phyloP scores from a whole-genome alignment of 768 basidiomycete species.

The Gautieria morchelliformis region DNA sequence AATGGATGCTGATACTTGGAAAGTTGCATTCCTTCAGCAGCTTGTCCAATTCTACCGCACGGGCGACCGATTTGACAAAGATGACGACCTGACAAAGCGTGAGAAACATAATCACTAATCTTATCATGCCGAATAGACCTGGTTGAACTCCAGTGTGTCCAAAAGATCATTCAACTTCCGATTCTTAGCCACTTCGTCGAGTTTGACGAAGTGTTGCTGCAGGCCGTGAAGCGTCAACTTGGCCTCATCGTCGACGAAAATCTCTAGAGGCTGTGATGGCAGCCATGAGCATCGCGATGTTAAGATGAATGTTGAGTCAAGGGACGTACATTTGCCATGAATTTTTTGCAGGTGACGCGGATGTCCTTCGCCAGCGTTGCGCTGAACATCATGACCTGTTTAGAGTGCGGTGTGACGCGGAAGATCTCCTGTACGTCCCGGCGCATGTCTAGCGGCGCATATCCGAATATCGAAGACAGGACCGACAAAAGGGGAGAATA shows the following conservation, averaged over 20 bases:
- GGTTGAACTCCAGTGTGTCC: constrained; percentile 96
- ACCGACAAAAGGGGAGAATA: constrained; percentile 43
- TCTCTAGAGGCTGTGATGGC: constrained; percentile 78
- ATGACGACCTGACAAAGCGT: constrained; percentile 76
- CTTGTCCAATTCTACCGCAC: constrained; percentile 94
- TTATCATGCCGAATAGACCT: constrained; percentile 30
- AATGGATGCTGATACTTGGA: constrained; percentile 96
- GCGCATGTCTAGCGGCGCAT: constrained; percentile 94
- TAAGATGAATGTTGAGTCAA: background rate
- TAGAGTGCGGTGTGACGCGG: constrained; percentile 96
- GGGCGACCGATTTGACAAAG: constrained; percentile 96
- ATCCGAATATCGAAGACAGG: constrained; percentile 49
- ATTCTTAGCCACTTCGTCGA: constrained; percentile 93
- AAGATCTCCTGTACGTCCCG: constrained; percentile 99
- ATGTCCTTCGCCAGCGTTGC: constrained; percentile 97
- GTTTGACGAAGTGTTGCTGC: constrained; percentile 97
- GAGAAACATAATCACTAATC: background rate
- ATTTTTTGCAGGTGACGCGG: constrained; percentile 96
- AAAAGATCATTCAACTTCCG: constrained; percentile 93
- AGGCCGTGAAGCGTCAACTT: constrained; percentile 96
- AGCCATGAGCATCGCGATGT: background rate
- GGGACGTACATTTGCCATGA: constrained; percentile 89
- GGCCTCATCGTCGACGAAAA: constrained; percentile 98
- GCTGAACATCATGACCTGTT: constrained; percentile 99
- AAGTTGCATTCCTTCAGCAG: constrained; percentile 95